Base-by-base conservation (phyloP, 176 grass and related monocot genomes). In the Oryza nivara region DNA sequence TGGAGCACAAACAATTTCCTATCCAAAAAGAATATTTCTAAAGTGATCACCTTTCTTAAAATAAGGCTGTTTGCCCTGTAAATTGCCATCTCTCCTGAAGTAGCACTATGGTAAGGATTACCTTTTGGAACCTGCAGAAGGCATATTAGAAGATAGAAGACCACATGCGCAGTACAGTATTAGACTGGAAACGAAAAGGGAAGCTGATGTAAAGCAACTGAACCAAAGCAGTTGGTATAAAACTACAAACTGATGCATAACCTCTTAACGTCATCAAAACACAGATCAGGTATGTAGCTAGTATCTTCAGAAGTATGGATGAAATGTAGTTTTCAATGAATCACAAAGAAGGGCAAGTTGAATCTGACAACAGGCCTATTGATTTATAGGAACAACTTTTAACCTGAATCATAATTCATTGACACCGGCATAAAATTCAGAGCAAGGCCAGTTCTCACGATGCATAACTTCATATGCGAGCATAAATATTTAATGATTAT, bases 41-140 rank as follows among this genome's bases (percentile, higher is more conserved):
- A 11, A 19, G 44, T 30, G 51, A 76, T 80, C 85, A 96, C 96
- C 96, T 99, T 95, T 91, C 88, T 92, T 58, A 99, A 87, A 70
- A 94, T 87, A 25, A 89, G 91, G 83, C 89, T 99, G 54, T 96
- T 99, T 41, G 96, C 93, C 72, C 54, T 96, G 78, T 99, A 99
- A 81, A 99, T 96, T 58, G 91, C 96, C 96, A 94, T 99, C 82
- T 96, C 93, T 46, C 96, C 96, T 9, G 91, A 94, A 25, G 96
- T 96, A 79, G 96, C 96, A 86, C 96, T 99, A 79, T 99, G 93
- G 80, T 94, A 92, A 73, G 96, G 96, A 87, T 99, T 99, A 82
- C 96, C 96, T 74, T 99, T 96, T 70, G 93, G 89, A 77, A 99
- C 78, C 96, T 96, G 23, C 45, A 87, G 30, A 91, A 81, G 30